Base-by-base conservation (phyloP, 768 basidiomycete genomes). In the Termitomyces sp. region DNA sequence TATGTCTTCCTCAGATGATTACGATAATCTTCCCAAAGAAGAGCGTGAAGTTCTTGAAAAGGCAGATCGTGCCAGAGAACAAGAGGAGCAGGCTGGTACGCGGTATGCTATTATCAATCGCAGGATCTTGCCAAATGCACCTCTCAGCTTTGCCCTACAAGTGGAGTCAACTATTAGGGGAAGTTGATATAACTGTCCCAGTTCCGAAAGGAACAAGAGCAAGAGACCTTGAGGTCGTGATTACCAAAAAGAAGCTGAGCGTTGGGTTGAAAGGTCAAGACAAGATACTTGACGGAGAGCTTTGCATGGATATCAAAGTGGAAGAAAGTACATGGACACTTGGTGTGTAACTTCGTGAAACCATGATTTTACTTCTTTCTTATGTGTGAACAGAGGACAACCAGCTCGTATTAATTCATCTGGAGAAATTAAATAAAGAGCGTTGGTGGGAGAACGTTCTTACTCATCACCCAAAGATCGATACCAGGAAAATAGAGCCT, bases 361-460 rank as follows among this genome's bases (percentile, higher is more conserved):
- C 46, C 36, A 20, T 44, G 35, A 52, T 22, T 16, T n/a, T 8
- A 40, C 35, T 52, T 33, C 47, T 16, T 40, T 43, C 24, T 58
- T 32, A 40, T 26, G 38, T 35, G 28, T 22, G 18, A 53, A 20
- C 62, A 95, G 92, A 92, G 78, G 93, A 95, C 70, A 86, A 87
- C 62, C 75, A 87, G 58, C 73, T 74, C 8, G 75, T 96, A 54
- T 74, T 82, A 18, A 77, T 96, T 51, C 90, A 93, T 66, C 80
- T 95, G 44, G 92, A 94, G 72, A 95, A 96, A 71, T 63, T 91
- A 53, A 92, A 94, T 71, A 76, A 90, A 61, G 84, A 90, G 70
- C 84, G 90, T 58, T 98, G 97, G 97, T 99, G 97, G 97, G 91
- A 94, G 70, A 94, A 98, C 70, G 88, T 98, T 62, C 76, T 98